These are phyloP conservation scores for Pascua guehoae DNA, from an alignment of 1,284 basidiomycete species.

Conservation along the genomic window DNA sequence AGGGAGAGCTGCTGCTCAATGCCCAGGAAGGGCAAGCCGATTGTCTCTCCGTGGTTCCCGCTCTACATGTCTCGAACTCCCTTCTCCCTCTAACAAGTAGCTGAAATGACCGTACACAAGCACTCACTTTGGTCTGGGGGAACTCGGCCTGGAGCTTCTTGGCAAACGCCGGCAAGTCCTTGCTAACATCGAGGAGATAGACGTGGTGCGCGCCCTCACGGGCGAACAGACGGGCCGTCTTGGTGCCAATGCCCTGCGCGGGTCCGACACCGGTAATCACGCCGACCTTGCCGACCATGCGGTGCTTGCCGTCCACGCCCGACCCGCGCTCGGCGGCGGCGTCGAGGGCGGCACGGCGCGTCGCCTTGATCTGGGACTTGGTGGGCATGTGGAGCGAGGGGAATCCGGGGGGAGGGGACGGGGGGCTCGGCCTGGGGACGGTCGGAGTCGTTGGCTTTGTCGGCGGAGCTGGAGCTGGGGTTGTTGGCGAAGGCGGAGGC, in stretches of 20 bases:
- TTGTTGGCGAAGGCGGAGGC: no score
- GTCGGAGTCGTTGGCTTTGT: no score
- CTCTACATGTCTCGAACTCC: no score
- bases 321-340: background rate
- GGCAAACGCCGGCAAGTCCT: conserved; percentile 69
- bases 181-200: conserved; percentile 73
- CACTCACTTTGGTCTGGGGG: conserved; percentile 67
- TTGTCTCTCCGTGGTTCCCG: no score
- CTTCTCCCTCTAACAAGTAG: no score
- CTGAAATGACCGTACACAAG: no score
- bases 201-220: conserved; percentile 70
- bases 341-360: background rate
- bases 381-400: background rate
- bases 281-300: conserved; percentile 77
- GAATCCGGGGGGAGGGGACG: no score
- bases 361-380: background rate
- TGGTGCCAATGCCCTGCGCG: conserved; percentile 69
- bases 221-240: conserved; percentile 2
- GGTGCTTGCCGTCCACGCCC: conserved; percentile 23
- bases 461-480: no score
- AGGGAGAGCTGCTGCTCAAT: background rate
- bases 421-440: no score
- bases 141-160: conserved; percentile 64
- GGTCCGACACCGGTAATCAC: conserved; percentile 84
- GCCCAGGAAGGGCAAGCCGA: background rate